phyloP scores from a whole-genome alignment of 352 stramenopile species.

The Phytopythium aichiense region DNA sequence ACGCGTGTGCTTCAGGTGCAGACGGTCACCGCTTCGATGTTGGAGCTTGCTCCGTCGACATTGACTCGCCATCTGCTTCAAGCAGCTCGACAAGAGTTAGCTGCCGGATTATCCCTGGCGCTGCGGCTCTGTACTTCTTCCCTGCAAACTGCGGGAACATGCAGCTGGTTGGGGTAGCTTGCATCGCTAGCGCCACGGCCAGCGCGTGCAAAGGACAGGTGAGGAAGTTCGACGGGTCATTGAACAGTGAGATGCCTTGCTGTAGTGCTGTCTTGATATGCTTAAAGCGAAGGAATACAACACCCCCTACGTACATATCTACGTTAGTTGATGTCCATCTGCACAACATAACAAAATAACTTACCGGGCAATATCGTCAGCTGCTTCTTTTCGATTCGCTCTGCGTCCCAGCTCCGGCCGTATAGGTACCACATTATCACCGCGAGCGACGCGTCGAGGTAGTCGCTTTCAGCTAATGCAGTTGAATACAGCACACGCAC shows the following conservation, averaged over 20 bases:
- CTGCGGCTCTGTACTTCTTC: neutral
- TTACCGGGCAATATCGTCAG: constrained; percentile 12
- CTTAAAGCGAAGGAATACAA: constrained; percentile 15
- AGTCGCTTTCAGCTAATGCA: constrained; percentile 3
- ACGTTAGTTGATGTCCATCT: constrained; percentile 1
- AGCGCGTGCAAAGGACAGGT: constrained; percentile 13
- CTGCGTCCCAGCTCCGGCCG: constrained; percentile 12
- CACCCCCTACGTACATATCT: neutral
- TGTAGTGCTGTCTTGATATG: constrained; percentile 10
- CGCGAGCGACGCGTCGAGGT: constrained; percentile 8
- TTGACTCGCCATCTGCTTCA: neutral
- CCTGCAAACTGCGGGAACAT: constrained; percentile 12
- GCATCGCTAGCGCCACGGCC: constrained; percentile 8
- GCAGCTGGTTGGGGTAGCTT: neutral
- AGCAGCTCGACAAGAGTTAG: constrained; percentile 11
- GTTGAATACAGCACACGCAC: constrained; percentile 11
- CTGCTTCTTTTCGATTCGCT: constrained; percentile 17
- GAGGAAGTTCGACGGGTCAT: constrained; percentile 8
- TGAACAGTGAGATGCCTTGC: constrained; percentile 14
- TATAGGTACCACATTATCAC: constrained; percentile 15
- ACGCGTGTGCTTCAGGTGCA: constrained; percentile 11
- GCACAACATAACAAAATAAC: neutral
- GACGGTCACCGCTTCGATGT: neutral
- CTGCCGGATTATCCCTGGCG: constrained; percentile 1
- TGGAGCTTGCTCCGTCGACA: neutral